Conservation (phyloP, 2,329 filamentous ascomycete genomes). For the Clonostachys chloroleuca region DNA sequence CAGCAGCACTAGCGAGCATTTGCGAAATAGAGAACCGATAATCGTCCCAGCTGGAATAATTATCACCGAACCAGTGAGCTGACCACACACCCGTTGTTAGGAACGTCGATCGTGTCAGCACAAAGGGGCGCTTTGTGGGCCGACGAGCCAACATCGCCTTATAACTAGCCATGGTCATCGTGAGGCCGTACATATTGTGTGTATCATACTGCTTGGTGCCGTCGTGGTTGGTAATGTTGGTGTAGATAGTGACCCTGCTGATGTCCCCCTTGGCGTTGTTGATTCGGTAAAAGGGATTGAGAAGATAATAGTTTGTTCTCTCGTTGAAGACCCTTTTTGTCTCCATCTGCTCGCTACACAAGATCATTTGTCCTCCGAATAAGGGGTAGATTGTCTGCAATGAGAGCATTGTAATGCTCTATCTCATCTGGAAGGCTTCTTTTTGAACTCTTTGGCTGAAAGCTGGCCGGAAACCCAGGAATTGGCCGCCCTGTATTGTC, state of each 20-base stretch:
- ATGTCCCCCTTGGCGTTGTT: conserved; percentile 30
- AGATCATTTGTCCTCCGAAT: neutral
- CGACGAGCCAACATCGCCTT: conserved; percentile 56
- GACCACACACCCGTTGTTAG: conserved; percentile 48
- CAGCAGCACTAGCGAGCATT: conserved; percentile 26
- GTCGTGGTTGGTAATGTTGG: conserved; percentile 63
- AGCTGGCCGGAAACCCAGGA: conserved; percentile 3
- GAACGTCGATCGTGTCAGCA: conserved; percentile 68
- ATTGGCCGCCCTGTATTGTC: conserved; percentile 2
- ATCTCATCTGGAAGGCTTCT: no score
- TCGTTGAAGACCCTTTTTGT: conserved; percentile 9
- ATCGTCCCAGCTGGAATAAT: conserved; percentile 48
- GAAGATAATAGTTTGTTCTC: conserved; percentile 4
- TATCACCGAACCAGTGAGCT: conserved; percentile 54
- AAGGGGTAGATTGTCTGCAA: no score
- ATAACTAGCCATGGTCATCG: conserved; percentile 58
- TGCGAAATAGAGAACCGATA: conserved; percentile 32
- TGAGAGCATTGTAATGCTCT: no score
- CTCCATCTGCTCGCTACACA: neutral
- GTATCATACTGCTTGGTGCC: conserved; percentile 67
- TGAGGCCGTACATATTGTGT: conserved; percentile 66
- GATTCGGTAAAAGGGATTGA: conserved; percentile 7
- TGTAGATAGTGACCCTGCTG: conserved; percentile 58
- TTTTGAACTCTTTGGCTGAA: conserved; percentile 1
- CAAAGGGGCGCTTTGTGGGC: conserved; percentile 56